Conservation (phyloP, 768 basidiomycete genomes). For the Amanita muscaria region DNA sequence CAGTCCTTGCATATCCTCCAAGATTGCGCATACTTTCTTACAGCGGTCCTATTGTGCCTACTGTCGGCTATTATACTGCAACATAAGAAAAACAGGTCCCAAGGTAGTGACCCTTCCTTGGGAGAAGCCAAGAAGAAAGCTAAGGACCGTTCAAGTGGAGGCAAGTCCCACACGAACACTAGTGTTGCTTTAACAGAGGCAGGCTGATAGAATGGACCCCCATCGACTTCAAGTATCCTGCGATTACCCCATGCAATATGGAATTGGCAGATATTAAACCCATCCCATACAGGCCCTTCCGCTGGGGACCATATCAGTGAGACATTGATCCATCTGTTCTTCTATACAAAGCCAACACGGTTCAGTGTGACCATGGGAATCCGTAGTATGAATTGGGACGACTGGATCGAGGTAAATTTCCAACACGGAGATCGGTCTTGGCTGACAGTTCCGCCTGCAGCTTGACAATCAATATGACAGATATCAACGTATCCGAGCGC, state of each 20-base stretch:
- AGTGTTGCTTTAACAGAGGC: neutral
- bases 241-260: slow-evolving; percentile 31
- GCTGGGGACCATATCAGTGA: slow-evolving; percentile 55
- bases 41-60: too few relatives aligned
- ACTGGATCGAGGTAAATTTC: slow-evolving; percentile 59
- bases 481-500: slow-evolving; percentile 51
- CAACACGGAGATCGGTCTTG: neutral
- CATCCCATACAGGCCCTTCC: slow-evolving; percentile 59
- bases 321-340: slow-evolving; percentile 17
- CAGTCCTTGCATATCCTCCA: too few relatives aligned
- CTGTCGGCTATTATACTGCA: too few relatives aligned
- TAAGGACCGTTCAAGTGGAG: slow-evolving; percentile 17
- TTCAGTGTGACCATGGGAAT: slow-evolving; percentile 62
- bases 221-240: slow-evolving; percentile 42
- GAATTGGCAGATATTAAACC: slow-evolving; percentile 39
- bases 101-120: too few relatives aligned
- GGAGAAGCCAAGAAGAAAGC: neutral
- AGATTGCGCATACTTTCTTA: too few relatives aligned
- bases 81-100: too few relatives aligned
- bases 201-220: slow-evolving; percentile 38
- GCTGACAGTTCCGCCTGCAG: slow-evolving; percentile 18
- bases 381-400: slow-evolving; percentile 55
- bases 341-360: neutral
- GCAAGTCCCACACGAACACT: slow-evolving; percentile 8
- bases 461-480: slow-evolving; percentile 48